Percentiles rank a stretch among this genome's conserved stretches.
These are phyloP conservation scores for Penicillium griseofulvum DNA, from an alignment of 2,329 filamentous ascomycete genomes.

Conservation along the genomic window DNA sequence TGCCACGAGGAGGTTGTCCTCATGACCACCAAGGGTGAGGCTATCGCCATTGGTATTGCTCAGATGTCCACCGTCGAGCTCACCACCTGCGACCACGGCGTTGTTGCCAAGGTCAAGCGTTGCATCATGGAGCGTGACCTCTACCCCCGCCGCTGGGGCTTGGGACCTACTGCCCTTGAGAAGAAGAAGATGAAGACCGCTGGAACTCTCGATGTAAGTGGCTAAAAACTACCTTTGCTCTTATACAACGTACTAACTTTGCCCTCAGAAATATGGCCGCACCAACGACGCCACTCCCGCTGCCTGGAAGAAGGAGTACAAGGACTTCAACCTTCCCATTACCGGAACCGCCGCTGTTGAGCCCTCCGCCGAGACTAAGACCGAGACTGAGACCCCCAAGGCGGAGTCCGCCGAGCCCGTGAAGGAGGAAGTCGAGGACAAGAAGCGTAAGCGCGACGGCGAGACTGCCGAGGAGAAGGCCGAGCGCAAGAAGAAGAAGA, in stretches of 20 bases:
- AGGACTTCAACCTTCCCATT: constrained; percentile 68
- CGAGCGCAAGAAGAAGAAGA: constrained; percentile 53
- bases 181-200: constrained; percentile 99
- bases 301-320: constrained; percentile 90
- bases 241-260: background rate
- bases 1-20: constrained; percentile 94
- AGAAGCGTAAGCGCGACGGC: constrained; percentile 58
- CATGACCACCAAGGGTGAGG: constrained; percentile 99
- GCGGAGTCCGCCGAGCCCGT: constrained; percentile 22
- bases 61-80: constrained; percentile 99
- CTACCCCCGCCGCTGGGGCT: constrained; percentile 94
- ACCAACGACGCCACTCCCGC: constrained; percentile 89
- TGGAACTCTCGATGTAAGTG: constrained; percentile 75
- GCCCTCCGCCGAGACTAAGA: constrained; percentile 30
- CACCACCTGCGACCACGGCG: constrained; percentile 93
- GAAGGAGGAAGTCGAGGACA: constrained; percentile 47
- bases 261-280: constrained; percentile 72
- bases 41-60: constrained; percentile 91
- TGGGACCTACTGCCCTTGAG: constrained; percentile 87
- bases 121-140: constrained; percentile 99
- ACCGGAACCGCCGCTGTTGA: constrained; percentile 48
- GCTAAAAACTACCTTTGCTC: background rate
- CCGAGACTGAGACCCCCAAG: constrained; percentile 13
- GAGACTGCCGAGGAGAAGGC: constrained; percentile 51
- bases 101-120: constrained; percentile 97